Evolutionary conservation across 202 grass and related monocot species (phyloP).

Genomic region (Zoysia matrella): DNA sequence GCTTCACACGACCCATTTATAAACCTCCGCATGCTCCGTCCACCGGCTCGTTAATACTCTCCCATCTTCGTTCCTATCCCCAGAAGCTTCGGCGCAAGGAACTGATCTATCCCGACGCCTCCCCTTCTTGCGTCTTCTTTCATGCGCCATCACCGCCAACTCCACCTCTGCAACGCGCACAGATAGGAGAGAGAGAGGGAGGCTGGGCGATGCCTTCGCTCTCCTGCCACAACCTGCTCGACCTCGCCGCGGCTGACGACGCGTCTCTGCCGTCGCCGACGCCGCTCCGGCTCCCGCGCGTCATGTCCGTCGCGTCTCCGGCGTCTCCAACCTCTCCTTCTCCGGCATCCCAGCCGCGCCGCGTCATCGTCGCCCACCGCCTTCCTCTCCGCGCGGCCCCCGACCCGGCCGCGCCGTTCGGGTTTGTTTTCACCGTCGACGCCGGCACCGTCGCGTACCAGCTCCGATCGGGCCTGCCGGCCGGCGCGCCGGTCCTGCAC

Average conservation of each 20-base stretch:
- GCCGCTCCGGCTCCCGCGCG: conserved; percentile 67
- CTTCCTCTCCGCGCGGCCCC: conserved; percentile 34
- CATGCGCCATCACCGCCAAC: conserved; percentile 40
- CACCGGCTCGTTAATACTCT: not conserved
- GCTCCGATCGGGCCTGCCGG: conserved; percentile 73
- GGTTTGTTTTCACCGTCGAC: conserved; percentile 65
- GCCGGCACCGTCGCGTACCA: conserved; percentile 65
- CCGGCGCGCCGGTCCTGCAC: conserved; percentile 58
- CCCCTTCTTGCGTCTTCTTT: not conserved
- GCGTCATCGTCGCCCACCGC: conserved; percentile 85
- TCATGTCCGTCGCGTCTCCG: conserved; percentile 66
- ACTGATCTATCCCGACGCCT: not conserved
- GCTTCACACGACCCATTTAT: conserved; percentile 15
- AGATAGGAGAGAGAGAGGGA: not conserved
- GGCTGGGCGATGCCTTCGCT: conserved; percentile 65
- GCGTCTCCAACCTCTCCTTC: conserved; percentile 51
- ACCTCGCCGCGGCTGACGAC: conserved; percentile 64
- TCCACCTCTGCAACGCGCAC: conserved; percentile 28
- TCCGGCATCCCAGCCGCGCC: conserved; percentile 29
- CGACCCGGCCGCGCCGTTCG: conserved; percentile 63
- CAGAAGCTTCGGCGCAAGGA: conserved; percentile 42
- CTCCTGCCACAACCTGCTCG: conserved; percentile 83
- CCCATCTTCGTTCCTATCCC: conserved; percentile 37
- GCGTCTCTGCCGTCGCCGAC: conserved; percentile 53
- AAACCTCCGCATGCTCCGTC: conserved; percentile 9